These are phyloP conservation scores for Plenodomus biglobosus DNA, from an alignment of 2,329 filamentous ascomycete species.

Conservation along the genomic window DNA sequence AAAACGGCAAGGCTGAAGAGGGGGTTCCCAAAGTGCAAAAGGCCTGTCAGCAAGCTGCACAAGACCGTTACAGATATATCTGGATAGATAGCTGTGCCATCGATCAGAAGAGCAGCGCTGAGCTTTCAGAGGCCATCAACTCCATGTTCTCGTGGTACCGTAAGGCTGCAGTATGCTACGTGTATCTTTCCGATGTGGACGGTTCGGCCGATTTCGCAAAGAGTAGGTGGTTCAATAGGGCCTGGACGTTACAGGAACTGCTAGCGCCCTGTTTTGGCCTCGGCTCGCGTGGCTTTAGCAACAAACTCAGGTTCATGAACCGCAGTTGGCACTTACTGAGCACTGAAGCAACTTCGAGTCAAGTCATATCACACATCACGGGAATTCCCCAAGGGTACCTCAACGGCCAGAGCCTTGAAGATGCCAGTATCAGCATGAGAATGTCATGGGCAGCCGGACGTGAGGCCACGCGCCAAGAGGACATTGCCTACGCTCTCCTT, in stretches of 20 bases:
- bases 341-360: background rate
- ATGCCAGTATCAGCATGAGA: constrained; percentile 16
- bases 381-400: constrained; percentile 10
- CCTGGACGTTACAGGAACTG: constrained; percentile 25
- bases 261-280: constrained; percentile 12
- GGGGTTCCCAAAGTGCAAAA: constrained; percentile 20
- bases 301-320: constrained; percentile 14
- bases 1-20: constrained; percentile 8
- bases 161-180: constrained; percentile 14
- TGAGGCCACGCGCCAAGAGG: constrained; percentile 20
- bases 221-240: constrained; percentile 17
- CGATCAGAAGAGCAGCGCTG: constrained; percentile 20
- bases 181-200: constrained; percentile 14
- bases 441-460: constrained; percentile 25
- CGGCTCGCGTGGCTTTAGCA: background rate
- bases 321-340: constrained; percentile 10
- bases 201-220: background rate
- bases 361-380: background rate
- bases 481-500: constrained; percentile 24
- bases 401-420: constrained; percentile 1
- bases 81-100: constrained; percentile 28
- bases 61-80: constrained; percentile 6
- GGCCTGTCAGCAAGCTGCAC: constrained; percentile 8
- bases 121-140: constrained; percentile 19
- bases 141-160: constrained; percentile 24